Evolutionary conservation across 2,329 filamentous ascomycete species (phyloP).

Genomic region (Simplicillium aogashimaense): DNA sequence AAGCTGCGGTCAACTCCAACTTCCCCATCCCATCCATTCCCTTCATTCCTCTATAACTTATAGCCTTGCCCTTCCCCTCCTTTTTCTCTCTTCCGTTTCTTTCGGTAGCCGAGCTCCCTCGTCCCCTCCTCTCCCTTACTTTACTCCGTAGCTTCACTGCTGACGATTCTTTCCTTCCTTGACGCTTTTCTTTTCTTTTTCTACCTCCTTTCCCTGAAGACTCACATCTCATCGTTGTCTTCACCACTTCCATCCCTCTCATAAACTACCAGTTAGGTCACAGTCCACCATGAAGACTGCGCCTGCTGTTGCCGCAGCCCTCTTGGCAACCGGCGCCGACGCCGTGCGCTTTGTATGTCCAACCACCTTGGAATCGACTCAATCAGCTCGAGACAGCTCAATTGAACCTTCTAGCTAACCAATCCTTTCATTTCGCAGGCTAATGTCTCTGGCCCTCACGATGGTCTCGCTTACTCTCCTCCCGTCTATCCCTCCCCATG

Average conservation of each 20-base stretch:
- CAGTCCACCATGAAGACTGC: constrained; percentile 21
- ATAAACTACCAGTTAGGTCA: neutral
- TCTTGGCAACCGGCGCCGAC: constrained; percentile 19
- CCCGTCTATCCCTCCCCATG: constrained; percentile 82
- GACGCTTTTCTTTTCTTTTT: neutral
- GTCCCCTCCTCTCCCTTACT: neutral
- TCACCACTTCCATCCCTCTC: constrained; percentile 1
- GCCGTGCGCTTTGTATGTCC: constrained; percentile 11
- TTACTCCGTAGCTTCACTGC: neutral
- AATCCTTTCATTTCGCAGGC: constrained; percentile 10
- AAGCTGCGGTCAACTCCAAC: neutral
- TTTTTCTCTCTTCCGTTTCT: constrained; percentile 1
- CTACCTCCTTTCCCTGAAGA: neutral
- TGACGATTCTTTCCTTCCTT: neutral
- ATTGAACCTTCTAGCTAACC: constrained; percentile 13
- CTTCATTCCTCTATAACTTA: neutral
- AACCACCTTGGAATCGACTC: constrained; percentile 1
- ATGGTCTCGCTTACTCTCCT: constrained; percentile 27
- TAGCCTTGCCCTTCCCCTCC: too few species aligned
- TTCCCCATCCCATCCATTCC: neutral
- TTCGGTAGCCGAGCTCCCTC: neutral
- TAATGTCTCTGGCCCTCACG: neutral
- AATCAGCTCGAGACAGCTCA: neutral
- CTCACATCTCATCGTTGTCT: constrained; percentile 5
- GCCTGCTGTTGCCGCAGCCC: constrained; percentile 18